Base-by-base conservation (phyloP, 305 asterid genomes). In the Caryopteris hybrid region DNA sequence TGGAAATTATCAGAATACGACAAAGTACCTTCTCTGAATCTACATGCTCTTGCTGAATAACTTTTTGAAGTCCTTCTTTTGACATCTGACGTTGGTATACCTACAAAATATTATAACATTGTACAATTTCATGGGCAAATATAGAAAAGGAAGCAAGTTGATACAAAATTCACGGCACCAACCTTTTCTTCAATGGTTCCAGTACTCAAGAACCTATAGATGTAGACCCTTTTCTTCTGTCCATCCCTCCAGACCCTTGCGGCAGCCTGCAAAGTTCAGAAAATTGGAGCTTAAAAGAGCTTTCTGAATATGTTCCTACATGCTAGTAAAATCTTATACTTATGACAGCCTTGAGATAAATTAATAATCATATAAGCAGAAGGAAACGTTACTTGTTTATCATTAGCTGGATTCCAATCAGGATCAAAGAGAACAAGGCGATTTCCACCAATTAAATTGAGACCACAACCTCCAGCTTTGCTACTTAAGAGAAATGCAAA, bases 321-420 rank as follows among this genome's bases (percentile, higher is more conserved):
- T 38, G 61, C 12, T 52, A 38, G 23, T 50, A 46, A 56, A 27
- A 16, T 36, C 21, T 34, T 52, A 48, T 43, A 61, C 31, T 36
- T 27, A 50, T 53, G 13, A 52, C 70, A 39, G 64, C 72, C 61
- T 64, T 47, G 16, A 34, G n/a, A 63, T 45, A 64, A 66, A 61
- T 42, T 21, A 39, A 31, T 22, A 50, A 54, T 61, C 9, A 70
- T 66, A 34, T 31, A 36, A 20, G 48, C 34, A n/a, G n/a, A n/a
- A n/a, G n/a, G n/a, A n/a, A n/a, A 61, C 17, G 7, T 74, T 81
- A 94, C 99, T 76, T 94, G 99, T n/a, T 85, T 94, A 85, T 94
- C 99, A 84, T 94, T 94, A 74, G 99, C 99, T 64, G 99, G 99
- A 83, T 94, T 94, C 99, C 99, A 94, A 75, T 94, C 99, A 76